A percentile compares a stretch with the other conserved stretches of the same genome.
Conservation (phyloP, 176 grass and related monocot genomes). For the Stipa capillata region DNA sequence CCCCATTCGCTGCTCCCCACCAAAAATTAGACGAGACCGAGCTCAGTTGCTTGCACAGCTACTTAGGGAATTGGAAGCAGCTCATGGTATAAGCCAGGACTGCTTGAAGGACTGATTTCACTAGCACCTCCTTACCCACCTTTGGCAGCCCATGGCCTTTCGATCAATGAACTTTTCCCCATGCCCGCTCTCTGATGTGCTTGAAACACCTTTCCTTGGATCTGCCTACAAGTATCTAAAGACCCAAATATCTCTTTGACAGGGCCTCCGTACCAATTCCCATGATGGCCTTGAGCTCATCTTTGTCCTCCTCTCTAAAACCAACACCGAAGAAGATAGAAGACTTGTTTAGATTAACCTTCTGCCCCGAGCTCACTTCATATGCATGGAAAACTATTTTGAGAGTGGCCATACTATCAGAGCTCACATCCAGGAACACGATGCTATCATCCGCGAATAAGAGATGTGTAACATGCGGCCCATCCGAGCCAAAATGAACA, state of each 20-base stretch:
- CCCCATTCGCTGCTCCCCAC: background rate
- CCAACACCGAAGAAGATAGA: background rate
- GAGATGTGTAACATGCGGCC: background rate
- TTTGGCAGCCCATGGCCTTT: background rate
- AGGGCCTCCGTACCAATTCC: background rate
- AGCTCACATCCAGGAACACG: background rate
- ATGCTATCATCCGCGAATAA: background rate
- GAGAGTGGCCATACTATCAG: background rate
- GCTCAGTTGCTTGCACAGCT: accelerated
- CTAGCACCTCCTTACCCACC: background rate
- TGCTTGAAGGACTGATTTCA: background rate
- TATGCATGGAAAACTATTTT: background rate
- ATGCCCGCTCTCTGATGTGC: background rate
- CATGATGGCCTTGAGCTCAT: too few species aligned
- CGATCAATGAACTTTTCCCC: background rate
- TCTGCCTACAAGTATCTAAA: background rate
- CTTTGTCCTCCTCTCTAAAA: too few species aligned
- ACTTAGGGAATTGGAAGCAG: background rate
- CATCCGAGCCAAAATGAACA: background rate
- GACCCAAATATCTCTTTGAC: background rate
- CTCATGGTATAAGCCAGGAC: background rate
- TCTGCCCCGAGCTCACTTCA: background rate
- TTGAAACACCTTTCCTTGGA: background rate
- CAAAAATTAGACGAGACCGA: accelerated
- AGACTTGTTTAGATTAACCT: background rate